A percentile compares a stretch with the other conserved stretches of the same genome.
phyloP scores from a whole-genome alignment of 2,329 filamentous ascomycete species.

The Stromatinia cepivora region DNA sequence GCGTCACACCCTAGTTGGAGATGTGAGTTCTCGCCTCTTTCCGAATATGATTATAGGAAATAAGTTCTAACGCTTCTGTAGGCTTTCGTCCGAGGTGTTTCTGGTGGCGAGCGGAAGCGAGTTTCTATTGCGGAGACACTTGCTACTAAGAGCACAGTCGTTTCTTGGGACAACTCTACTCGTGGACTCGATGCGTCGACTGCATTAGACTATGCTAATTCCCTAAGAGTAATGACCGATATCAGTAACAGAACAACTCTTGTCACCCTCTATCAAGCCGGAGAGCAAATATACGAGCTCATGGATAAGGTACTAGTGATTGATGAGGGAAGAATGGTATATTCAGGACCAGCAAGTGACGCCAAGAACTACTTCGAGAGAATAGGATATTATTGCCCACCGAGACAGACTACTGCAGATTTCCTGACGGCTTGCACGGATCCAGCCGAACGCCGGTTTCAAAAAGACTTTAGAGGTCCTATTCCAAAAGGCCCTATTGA shows the following conservation, averaged over 20 bases:
- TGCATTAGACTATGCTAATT: conserved; percentile 74
- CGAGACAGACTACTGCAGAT: conserved; percentile 68
- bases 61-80: conserved; percentile 23
- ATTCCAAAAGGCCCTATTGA: conserved; percentile 63
- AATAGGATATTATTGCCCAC: conserved; percentile 59
- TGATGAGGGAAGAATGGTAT: conserved; percentile 68
- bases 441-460: conserved; percentile 67
- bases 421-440: conserved; percentile 78
- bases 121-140: conserved; percentile 78
- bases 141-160: conserved; percentile 69
- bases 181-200: conserved; percentile 78
- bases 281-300: conserved; percentile 67
- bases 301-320: conserved; percentile 84
- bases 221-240: conserved; percentile 71
- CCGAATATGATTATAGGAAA: not conserved
- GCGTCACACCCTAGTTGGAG: conserved; percentile 72
- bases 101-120: conserved; percentile 78
- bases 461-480: conserved; percentile 56
- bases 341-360: conserved; percentile 60
- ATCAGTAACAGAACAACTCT: conserved; percentile 69
- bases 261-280: conserved; percentile 68
- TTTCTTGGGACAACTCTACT: conserved; percentile 80
- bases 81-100: conserved; percentile 65
- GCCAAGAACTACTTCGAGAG: conserved; percentile 66
- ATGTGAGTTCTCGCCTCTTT: conserved; percentile 52